phyloP scores from a whole-genome alignment of 2,329 filamentous ascomycete genomes.

The Chaetomium olivaceum region DNA sequence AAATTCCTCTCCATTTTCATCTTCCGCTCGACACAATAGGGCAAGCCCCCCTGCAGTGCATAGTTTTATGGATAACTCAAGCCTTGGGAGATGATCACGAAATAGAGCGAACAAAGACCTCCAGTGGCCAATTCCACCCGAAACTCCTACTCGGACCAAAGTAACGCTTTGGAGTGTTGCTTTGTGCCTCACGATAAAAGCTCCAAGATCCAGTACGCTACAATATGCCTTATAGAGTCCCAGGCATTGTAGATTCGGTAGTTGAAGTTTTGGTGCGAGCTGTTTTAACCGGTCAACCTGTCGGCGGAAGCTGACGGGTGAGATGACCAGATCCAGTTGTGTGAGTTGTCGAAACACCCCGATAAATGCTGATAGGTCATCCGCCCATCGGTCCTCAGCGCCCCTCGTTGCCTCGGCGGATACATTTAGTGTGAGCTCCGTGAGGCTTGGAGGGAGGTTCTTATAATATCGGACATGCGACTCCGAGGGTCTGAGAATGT shows the following conservation, averaged over 20 bases:
- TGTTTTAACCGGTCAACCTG: conserved; percentile 10
- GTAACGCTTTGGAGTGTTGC: conserved; percentile 17
- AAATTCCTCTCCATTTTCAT: conserved; percentile 15
- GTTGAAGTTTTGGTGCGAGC: conserved; percentile 13
- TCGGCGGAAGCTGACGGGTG: conserved; percentile 8
- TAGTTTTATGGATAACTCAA: conserved; percentile 13
- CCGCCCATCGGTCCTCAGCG: conserved; percentile 10
- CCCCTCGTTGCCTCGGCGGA: conserved; percentile 10
- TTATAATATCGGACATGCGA: conserved; percentile 14
- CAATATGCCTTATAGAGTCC: conserved; percentile 12
- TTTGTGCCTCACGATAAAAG: conserved; percentile 13
- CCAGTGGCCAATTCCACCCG: conserved; percentile 13
- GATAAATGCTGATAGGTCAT: conserved; percentile 12
- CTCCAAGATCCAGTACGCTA: conserved; percentile 12
- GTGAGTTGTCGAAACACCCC: conserved; percentile 8
- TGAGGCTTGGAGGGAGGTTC: conserved; percentile 15
- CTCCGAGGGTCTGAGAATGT: conserved; percentile 14
- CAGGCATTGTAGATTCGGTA: conserved; percentile 13
- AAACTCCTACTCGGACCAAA: conserved; percentile 16
- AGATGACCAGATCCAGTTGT: conserved; percentile 12
- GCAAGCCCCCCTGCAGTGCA: conserved; percentile 11
- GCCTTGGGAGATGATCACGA: conserved; percentile 13
- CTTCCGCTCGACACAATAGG: conserved; percentile 7
- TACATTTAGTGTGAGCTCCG: conserved; percentile 14
- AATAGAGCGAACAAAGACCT: conserved; percentile 12